phyloP scores from a whole-genome alignment of 805 yeast genomes.

The Candida easanensis region DNA sequence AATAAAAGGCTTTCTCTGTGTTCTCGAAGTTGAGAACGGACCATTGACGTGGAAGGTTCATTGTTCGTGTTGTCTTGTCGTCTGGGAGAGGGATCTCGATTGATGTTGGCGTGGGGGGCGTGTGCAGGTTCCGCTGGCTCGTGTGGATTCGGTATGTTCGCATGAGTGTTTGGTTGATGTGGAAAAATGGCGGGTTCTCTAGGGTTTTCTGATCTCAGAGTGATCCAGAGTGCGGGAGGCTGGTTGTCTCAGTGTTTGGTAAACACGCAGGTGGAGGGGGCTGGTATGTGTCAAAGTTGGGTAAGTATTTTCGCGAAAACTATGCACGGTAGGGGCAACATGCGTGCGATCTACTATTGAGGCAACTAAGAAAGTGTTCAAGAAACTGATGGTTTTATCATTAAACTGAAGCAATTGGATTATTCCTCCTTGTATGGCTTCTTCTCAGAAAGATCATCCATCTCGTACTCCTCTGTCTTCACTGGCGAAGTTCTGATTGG shows the following conservation, averaged over 20 bases:
- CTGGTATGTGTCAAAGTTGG: slow-evolving; percentile 12
- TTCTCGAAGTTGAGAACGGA: slow-evolving; percentile 14
- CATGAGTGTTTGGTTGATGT: not conserved
- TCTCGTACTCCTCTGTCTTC: slow-evolving; percentile 28
- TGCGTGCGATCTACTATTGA: too few relatives aligned
- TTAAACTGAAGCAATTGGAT: not conserved
- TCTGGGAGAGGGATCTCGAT: not conserved
- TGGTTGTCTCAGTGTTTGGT: not conserved
- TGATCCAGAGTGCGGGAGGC: slow-evolving; percentile 1
- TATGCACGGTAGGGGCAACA: slow-evolving; percentile 1
- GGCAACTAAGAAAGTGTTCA: too few relatives aligned
- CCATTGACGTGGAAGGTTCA: slow-evolving; percentile 25
- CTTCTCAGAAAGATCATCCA: slow-evolving; percentile 30
- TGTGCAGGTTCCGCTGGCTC: slow-evolving; percentile 3
- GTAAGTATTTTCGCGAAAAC: not conserved
- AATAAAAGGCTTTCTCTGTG: slow-evolving; percentile 12
- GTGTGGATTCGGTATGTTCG: not conserved
- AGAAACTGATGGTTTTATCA: too few relatives aligned
- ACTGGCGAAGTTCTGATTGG: slow-evolving; percentile 13
- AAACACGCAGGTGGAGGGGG: slow-evolving; percentile 3
- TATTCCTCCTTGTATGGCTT: slow-evolving; percentile 5
- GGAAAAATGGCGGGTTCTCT: not conserved
- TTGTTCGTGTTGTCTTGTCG: slow-evolving; percentile 1
- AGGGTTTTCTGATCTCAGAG: not conserved
- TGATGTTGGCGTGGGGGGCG: not conserved